Evolutionary conservation across 2,329 filamentous ascomycete species (phyloP).

Genomic region (Hortaea werneckii): DNA sequence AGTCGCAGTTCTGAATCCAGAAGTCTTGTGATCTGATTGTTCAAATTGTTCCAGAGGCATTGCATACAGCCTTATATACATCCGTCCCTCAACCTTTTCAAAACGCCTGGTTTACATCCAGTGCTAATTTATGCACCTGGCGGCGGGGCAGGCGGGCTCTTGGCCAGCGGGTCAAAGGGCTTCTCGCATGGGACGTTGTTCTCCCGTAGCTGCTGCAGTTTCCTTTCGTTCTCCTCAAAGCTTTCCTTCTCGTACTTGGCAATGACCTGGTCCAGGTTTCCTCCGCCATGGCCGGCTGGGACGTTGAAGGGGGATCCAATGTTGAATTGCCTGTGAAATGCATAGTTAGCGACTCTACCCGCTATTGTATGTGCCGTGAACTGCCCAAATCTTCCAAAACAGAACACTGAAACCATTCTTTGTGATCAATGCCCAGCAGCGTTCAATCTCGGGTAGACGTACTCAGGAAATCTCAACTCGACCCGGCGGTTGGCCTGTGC

Average conservation of each 20-base stretch:
- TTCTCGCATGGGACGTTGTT: constrained; percentile 26
- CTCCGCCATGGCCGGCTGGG: constrained; percentile 47
- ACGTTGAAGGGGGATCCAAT: constrained; percentile 54
- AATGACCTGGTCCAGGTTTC: constrained; percentile 49
- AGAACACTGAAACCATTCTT: too few species aligned
- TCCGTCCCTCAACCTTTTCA: background rate
- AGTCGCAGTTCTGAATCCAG: too few species aligned
- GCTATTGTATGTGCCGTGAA: too few species aligned
- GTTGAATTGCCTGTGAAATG: constrained; percentile 52
- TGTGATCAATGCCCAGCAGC: too few species aligned
- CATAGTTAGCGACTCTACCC: background rate
- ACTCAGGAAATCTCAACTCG: constrained; percentile 55
- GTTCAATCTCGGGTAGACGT: constrained; percentile 27
- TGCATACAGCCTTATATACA: background rate
- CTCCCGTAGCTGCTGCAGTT: constrained; percentile 35
- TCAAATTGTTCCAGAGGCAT: background rate
- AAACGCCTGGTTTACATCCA: background rate
- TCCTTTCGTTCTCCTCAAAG: constrained; percentile 46
- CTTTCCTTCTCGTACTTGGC: constrained; percentile 53
- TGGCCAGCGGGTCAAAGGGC: constrained; percentile 16
- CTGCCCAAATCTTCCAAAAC: too few species aligned
- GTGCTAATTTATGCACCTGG: background rate
- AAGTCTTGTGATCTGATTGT: too few species aligned
- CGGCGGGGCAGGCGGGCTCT: constrained; percentile 14
- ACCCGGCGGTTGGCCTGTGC: constrained; percentile 36